phyloP scores from a whole-genome alignment of 176 grass and related monocot species.

The Bothriochloa decipiens region DNA sequence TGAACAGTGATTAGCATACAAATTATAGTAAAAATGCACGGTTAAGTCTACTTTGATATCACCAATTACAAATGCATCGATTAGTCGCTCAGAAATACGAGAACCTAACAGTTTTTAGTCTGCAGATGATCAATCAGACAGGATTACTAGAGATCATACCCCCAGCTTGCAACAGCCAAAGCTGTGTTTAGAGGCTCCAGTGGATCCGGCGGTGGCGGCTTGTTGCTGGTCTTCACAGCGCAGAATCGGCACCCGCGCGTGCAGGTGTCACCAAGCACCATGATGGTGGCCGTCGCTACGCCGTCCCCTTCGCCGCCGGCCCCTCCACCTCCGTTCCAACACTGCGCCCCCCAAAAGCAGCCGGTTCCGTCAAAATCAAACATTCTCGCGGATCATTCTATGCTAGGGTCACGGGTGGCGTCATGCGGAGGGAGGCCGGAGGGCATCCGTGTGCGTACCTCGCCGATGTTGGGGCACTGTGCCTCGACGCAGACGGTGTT shows the following conservation, averaged over 20 bases:
- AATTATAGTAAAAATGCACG: neutral
- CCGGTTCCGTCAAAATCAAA: neutral
- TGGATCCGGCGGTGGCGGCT: constrained; percentile 62
- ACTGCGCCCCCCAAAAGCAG: constrained; percentile 42
- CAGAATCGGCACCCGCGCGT: constrained; percentile 92
- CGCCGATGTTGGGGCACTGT: constrained; percentile 95
- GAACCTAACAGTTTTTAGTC: neutral
- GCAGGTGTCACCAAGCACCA: constrained; percentile 90
- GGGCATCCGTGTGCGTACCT: constrained; percentile 44
- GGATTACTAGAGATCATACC: constrained; percentile 40
- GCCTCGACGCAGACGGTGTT: constrained; percentile 94
- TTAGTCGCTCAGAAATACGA: neutral
- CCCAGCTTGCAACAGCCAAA: constrained; percentile 76
- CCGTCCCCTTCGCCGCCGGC: constrained; percentile 77
- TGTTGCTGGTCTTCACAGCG: constrained; percentile 86
- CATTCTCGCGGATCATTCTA: neutral
- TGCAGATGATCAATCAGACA: neutral
- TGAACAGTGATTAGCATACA: neutral
- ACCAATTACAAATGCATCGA: neutral
- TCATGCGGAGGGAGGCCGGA: neutral
- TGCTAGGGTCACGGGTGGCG: too few relatives aligned
- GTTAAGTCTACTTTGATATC: neutral
- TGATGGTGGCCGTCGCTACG: constrained; percentile 88
- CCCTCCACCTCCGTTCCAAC: constrained; percentile 90
- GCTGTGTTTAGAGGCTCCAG: constrained; percentile 83